A percentile compares a stretch with the other conserved stretches of the same genome.
These are phyloP conservation scores for Epithele typhae DNA, from an alignment of 768 basidiomycete genomes.

Conservation along the genomic window DNA sequence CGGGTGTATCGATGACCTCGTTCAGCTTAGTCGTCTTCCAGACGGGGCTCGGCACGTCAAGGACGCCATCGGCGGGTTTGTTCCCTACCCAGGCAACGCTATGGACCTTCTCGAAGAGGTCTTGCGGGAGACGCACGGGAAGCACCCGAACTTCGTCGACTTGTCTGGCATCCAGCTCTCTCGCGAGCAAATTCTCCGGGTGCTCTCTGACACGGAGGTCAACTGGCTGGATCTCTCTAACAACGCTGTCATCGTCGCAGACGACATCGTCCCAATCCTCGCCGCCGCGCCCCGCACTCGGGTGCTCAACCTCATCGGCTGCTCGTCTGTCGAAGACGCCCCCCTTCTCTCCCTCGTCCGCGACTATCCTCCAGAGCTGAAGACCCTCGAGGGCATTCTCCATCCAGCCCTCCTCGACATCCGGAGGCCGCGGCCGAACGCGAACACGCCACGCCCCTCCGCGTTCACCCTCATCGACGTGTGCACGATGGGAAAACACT, in stretches of 20 bases:
- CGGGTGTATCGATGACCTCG: slow-evolving; percentile 23
- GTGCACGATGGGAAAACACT: background rate
- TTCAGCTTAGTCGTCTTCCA: slow-evolving; percentile 27
- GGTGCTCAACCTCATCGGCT: slow-evolving; percentile 23
- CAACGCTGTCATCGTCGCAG: slow-evolving; percentile 22
- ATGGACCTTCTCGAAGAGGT: slow-evolving; percentile 23
- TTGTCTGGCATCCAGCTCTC: slow-evolving; percentile 24
- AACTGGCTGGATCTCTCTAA: slow-evolving; percentile 25
- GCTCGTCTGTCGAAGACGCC: slow-evolving; percentile 21
- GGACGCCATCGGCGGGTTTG: slow-evolving; percentile 16
- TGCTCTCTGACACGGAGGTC: slow-evolving; percentile 12
- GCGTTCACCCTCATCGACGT: slow-evolving; percentile 18
- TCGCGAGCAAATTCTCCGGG: slow-evolving; percentile 19
- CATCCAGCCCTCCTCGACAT: slow-evolving; percentile 22
- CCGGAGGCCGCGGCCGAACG: too few species aligned
- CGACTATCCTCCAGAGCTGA: slow-evolving; percentile 24
- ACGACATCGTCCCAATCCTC: slow-evolving; percentile 21
- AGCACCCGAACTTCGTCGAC: slow-evolving; percentile 8
- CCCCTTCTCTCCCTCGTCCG: slow-evolving; percentile 21
- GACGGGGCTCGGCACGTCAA: slow-evolving; percentile 23
- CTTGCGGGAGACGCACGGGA: slow-evolving; percentile 6
- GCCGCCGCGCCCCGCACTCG: slow-evolving; percentile 16
- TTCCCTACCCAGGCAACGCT: slow-evolving; percentile 26
- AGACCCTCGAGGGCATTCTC: slow-evolving; percentile 22
- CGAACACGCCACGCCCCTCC: slow-evolving; percentile 14